These are phyloP conservation scores for Spergularia azorica DNA, from an alignment of 179 eudicot species.

Conservation along the genomic window DNA sequence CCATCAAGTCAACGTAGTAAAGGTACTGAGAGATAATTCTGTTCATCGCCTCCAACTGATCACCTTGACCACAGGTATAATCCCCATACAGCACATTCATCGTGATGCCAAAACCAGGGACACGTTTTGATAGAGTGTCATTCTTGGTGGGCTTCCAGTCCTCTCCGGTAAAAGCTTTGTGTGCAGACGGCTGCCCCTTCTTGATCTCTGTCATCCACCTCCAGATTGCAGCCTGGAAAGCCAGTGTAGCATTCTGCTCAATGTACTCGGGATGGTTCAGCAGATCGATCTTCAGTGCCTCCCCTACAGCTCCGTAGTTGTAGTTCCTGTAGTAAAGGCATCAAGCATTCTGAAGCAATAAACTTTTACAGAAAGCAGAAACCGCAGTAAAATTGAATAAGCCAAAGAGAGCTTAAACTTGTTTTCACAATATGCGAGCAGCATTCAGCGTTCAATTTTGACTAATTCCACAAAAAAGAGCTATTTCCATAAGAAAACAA, in stretches of 20 bases:
- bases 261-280: constrained; percentile 88
- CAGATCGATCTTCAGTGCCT: constrained; percentile 66
- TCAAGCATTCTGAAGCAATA: background rate
- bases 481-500: too few species aligned
- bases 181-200: constrained; percentile 82
- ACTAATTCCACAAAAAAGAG: too few species aligned
- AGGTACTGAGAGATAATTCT: constrained; percentile 70
- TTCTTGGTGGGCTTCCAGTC: constrained; percentile 88
- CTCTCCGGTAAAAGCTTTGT: constrained; percentile 63
- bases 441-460: too few species aligned
- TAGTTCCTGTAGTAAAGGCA: constrained; percentile 60
- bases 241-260: constrained; percentile 88
- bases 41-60: constrained; percentile 62
- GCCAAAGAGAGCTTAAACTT: too few species aligned
- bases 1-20: constrained; percentile 77
- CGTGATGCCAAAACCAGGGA: constrained; percentile 84
- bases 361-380: background rate
- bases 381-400: too few species aligned
- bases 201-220: constrained; percentile 84
- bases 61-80: constrained; percentile 72
- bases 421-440: too few species aligned
- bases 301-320: constrained; percentile 77
- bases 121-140: constrained; percentile 73
- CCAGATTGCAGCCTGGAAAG: constrained; percentile 84
- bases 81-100: constrained; percentile 88